Conservation (phyloP, 345 rosid species). For the Jatropha curcas region DNA sequence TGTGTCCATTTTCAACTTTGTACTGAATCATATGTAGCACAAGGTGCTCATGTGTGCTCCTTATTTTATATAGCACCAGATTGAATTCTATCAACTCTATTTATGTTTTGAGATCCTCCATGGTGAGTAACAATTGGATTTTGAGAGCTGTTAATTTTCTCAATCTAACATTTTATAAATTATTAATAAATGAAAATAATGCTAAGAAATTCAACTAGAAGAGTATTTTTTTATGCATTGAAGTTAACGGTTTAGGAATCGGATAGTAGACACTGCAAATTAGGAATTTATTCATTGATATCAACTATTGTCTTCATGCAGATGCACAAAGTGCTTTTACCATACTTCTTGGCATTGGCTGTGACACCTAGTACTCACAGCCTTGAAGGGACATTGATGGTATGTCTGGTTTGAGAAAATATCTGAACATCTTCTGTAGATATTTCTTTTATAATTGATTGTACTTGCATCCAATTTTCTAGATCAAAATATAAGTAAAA, state of each 20-base stretch:
- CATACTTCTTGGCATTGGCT: constrained; percentile 40
- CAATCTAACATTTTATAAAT: no score
- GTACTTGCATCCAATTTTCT: not conserved
- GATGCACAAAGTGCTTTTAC: constrained; percentile 53
- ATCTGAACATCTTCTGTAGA: not conserved
- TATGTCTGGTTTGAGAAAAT: constrained; percentile 21
- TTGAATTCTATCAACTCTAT: constrained; percentile 1
- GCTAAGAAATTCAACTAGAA: not conserved
- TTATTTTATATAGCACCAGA: not conserved
- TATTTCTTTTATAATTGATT: not conserved
- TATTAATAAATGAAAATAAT: not conserved
- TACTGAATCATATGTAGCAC: not conserved
- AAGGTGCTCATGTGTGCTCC: not conserved
- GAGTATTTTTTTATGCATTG: not conserved
- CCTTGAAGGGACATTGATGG: constrained; percentile 57
- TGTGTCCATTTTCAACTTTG: not conserved
- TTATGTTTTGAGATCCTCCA: no score
- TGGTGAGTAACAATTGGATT: no score
- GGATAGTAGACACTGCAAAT: not conserved
- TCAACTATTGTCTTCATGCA: constrained; percentile 21
- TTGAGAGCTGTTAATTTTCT: no score
- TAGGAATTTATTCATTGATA: not conserved
- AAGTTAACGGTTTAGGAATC: not conserved
- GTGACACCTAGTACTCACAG: constrained; percentile 50
- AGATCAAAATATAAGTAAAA: not conserved